Conservation (phyloP, 2,329 filamentous ascomycete genomes). For the Aspergillus hortae region DNA sequence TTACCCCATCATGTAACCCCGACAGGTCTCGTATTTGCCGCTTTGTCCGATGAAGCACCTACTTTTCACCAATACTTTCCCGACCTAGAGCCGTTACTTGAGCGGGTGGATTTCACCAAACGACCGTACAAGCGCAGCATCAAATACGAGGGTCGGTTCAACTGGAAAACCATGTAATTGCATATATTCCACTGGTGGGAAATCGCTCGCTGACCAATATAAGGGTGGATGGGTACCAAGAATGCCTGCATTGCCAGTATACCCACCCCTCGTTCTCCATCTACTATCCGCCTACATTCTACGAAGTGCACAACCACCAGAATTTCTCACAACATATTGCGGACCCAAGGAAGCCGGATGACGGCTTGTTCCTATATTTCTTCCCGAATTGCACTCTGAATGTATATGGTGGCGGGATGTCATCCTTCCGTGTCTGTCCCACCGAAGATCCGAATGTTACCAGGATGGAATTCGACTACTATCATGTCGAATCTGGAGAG, state of each 20-base stretch:
- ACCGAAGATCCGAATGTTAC: constrained; percentile 48
- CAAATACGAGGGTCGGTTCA: constrained; percentile 55
- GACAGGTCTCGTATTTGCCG: constrained; percentile 53
- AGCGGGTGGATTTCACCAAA: constrained; percentile 52
- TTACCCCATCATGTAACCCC: constrained; percentile 44
- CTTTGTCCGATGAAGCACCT: constrained; percentile 47
- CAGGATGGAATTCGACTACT: constrained; percentile 59
- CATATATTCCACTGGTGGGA: not conserved
- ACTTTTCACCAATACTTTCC: constrained; percentile 54
- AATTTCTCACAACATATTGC: constrained; percentile 57
- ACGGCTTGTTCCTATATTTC: constrained; percentile 57
- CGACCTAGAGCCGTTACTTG: constrained; percentile 48
- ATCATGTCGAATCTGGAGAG: constrained; percentile 49
- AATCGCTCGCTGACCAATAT: not conserved
- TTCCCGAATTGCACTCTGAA: constrained; percentile 57
- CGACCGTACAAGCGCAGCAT: constrained; percentile 52
- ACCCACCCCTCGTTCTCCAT: constrained; percentile 56
- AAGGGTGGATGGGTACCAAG: constrained; percentile 57
- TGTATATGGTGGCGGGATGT: constrained; percentile 58
- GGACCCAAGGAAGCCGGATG: constrained; percentile 50
- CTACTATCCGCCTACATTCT: constrained; percentile 54
- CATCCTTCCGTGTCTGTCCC: constrained; percentile 54
- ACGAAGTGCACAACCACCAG: constrained; percentile 51
- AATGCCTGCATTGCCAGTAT: constrained; percentile 58
- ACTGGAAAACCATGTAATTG: constrained; percentile 56